Evolutionary conservation across 345 rosid genomes (phyloP), one percentile per base, ranked within the genome.

Genomic region (Turnera subulata): DNA sequence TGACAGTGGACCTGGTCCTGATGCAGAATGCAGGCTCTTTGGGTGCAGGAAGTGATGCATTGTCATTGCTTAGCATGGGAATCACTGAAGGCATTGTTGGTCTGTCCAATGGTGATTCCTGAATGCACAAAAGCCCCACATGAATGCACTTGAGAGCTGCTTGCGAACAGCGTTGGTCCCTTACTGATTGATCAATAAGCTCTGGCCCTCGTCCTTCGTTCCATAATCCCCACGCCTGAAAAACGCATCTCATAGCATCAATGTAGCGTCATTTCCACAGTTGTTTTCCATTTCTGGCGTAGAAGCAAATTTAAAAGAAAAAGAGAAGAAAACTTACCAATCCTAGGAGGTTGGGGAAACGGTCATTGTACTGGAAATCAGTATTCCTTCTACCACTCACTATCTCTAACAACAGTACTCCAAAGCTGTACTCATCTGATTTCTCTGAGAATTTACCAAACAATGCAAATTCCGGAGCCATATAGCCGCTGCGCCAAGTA

Each of bases 401-500:
- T 11, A 46, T 59, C 44, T 58, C 62, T 26, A 59, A 6, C 35
- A 59, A 15, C 17, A 59, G 11, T 22, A 59, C 63, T 19, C 63
- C 54, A 59, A 47, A 59, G 46, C 63, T 59, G 35, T 42, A 59
- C 2, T 46, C 54, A 59, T 59, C 54, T 46, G 63, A 59, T 47
- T 59, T 59, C 46, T 32, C 54, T 1, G 46, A 59, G 50, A 59
- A 59, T 19, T 59, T 22, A 2, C 63, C 63, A 32, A 17, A 33
- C 38, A 59, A 33, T 35, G 54, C 63, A 59, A 46, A 59, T 14
- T 59, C 63, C 7, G 63, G 63, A 46, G 62, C 46, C 62, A 57
- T 57, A 18, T 57, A 57, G 11, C 62, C 62, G 19, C 62, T 58
- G 53, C 29, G 45, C 20, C 35, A 57, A 11, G 23, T 19, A 17